Conservation (phyloP, 768 basidiomycete species). For the Boletus rubescentipes region DNA sequence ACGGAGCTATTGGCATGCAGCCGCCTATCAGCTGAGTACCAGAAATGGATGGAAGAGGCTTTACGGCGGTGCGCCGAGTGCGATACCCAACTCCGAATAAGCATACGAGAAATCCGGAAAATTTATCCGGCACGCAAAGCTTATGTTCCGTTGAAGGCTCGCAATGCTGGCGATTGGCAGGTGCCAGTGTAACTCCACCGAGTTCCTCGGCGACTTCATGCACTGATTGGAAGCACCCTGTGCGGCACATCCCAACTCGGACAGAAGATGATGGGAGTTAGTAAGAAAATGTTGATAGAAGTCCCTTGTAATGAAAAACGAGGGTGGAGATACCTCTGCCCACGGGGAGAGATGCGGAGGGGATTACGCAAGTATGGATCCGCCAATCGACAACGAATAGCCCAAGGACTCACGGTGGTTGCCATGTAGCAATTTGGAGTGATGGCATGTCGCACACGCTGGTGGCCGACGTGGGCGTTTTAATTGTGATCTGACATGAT, state of each 20-base stretch:
- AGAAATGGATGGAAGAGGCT: neutral
- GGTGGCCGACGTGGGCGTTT: neutral
- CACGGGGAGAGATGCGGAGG: neutral
- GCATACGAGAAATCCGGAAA: neutral
- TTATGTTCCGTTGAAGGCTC: neutral
- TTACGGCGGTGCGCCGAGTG: neutral
- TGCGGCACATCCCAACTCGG: neutral
- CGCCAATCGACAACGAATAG: neutral
- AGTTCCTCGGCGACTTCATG: constrained; percentile 1
- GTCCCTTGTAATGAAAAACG: neutral
- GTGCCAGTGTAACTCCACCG: constrained; percentile 4
- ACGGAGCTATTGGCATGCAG: neutral
- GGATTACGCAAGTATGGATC: neutral
- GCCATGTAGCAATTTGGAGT: neutral
- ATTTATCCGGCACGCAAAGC: neutral
- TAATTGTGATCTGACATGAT: neutral
- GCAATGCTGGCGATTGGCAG: constrained; percentile 4
- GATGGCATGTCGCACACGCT: neutral
- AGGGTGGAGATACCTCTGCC: neutral
- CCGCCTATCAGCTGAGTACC: neutral
- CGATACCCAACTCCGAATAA: neutral
- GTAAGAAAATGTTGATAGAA: neutral
- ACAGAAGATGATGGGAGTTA: neutral
- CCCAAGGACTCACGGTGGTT: neutral
- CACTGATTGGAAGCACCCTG: neutral